These are phyloP conservation scores for Arctostaphylos glauca DNA, from an alignment of 148 eudicot genomes.

Conservation along the genomic window DNA sequence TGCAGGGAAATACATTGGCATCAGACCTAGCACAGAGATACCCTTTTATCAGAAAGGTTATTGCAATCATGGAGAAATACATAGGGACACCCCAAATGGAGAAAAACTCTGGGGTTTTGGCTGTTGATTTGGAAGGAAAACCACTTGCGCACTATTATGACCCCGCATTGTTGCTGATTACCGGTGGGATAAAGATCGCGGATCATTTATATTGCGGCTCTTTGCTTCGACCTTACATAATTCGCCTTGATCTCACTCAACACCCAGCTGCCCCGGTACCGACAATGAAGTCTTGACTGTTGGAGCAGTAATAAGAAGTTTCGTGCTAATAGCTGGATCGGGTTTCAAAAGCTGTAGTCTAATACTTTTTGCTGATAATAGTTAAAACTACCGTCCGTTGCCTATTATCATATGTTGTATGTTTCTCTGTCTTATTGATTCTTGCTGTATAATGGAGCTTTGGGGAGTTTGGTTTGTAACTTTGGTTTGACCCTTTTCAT, in stretches of 20 bases:
- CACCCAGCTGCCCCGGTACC: constrained; percentile 36
- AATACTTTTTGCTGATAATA: too few species aligned
- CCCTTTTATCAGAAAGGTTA: constrained; percentile 44
- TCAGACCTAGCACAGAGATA: constrained; percentile 28
- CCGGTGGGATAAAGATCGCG: constrained; percentile 45
- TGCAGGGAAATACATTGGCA: constrained; percentile 30
- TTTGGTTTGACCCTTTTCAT: too few species aligned
- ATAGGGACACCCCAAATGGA: constrained; percentile 28
- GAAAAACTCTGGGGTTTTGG: constrained; percentile 53
- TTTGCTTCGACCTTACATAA: constrained; percentile 37
- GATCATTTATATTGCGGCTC: constrained; percentile 60
- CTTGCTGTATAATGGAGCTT: too few species aligned
- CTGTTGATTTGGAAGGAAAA: constrained; percentile 68
- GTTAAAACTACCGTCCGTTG: too few species aligned
- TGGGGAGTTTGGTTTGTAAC: too few species aligned
- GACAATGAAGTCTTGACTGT: too few species aligned
- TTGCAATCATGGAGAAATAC: constrained; percentile 42
- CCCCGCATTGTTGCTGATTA: constrained; percentile 23
- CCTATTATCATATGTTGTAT: too few species aligned
- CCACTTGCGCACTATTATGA: constrained; percentile 55
- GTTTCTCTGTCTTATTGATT: too few species aligned
- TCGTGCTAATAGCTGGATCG: too few species aligned
- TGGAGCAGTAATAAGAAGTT: too few species aligned
- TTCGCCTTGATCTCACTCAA: constrained; percentile 48
- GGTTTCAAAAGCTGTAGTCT: too few species aligned